phyloP scores from a whole-genome alignment of 1,284 basidiomycete species.

The Cutaneotrichosporon dermatis region DNA sequence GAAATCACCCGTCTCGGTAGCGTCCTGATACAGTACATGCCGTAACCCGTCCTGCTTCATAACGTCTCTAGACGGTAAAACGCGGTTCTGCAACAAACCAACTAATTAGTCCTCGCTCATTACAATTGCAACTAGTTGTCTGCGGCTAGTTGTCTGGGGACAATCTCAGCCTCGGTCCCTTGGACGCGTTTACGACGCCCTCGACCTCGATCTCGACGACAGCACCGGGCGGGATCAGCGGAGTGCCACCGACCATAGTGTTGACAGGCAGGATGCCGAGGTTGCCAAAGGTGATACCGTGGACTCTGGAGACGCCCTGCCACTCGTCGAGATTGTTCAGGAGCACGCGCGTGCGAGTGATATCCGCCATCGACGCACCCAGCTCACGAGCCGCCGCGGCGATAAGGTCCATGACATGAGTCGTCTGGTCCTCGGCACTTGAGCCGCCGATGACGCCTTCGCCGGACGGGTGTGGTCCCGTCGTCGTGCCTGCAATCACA shows the following conservation, averaged over 20 bases:
- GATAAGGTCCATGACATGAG: conserved; percentile 21
- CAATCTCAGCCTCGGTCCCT: background rate
- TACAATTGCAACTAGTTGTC: too few species aligned
- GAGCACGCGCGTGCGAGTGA: conserved; percentile 20
- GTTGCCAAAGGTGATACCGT: conserved; percentile 13
- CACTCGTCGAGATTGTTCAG: conserved; percentile 15
- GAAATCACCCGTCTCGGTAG: too few species aligned
- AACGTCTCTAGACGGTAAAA: too few species aligned
- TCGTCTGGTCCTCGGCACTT: conserved; percentile 14
- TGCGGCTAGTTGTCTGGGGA: too few species aligned
- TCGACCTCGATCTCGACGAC: conserved; percentile 23
- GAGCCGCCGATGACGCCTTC: conserved; percentile 5
- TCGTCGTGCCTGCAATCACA: conserved; percentile 14
- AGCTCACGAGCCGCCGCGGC: conserved; percentile 11
- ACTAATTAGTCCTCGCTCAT: too few species aligned
- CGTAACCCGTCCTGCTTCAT: too few species aligned
- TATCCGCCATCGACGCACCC: conserved; percentile 17
- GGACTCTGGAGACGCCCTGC: conserved; percentile 14
- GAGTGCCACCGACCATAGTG: conserved; percentile 19
- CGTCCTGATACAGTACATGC: too few species aligned
- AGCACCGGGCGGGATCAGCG: conserved; percentile 13
- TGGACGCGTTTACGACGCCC: conserved; percentile 5
- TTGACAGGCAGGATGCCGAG: conserved; percentile 20
- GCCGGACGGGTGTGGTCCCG: conserved; percentile 10
- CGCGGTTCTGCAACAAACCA: too few species aligned